Percentiles rank a stretch among this genome's conserved stretches.
These are phyloP conservation scores for Suillus americanus DNA, from an alignment of 768 basidiomycete species.

Conservation along the genomic window DNA sequence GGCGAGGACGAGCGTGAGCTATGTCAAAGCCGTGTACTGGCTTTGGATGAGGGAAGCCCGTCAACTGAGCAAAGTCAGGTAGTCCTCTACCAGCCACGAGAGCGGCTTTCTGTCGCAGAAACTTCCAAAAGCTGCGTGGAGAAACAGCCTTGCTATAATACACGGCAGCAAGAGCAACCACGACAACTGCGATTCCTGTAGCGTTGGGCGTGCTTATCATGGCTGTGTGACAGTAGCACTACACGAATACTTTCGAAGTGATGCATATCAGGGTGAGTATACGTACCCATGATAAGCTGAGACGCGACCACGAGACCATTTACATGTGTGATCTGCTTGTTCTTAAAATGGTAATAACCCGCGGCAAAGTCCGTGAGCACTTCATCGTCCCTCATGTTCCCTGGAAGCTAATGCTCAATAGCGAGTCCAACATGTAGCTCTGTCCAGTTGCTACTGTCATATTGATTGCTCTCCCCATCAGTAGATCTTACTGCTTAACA, in stretches of 20 bases:
- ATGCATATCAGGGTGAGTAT: not conserved
- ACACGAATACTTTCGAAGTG: not conserved
- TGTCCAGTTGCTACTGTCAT: too few relatives aligned
- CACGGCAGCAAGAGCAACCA: conserved; percentile 1
- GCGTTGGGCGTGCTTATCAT: conserved; percentile 14
- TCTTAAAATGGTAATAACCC: too few relatives aligned
- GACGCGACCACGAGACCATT: not conserved
- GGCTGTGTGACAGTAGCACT: not conserved
- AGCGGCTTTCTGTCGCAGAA: not conserved
- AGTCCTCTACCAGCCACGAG: conserved; percentile 13
- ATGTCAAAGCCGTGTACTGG: conserved; percentile 45
- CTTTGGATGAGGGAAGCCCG: conserved; percentile 43
- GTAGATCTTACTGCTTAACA: conserved; percentile 47
- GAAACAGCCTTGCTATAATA: not conserved
- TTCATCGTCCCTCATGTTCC: too few relatives aligned
- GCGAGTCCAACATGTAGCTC: not conserved
- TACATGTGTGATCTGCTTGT: too few relatives aligned
- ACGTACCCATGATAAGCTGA: not conserved
- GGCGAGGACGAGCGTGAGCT: conserved; percentile 42
- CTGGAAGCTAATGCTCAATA: too few relatives aligned
- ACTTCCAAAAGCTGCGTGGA: not conserved
- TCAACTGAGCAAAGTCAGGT: conserved; percentile 42
- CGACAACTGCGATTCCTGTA: conserved; percentile 8
- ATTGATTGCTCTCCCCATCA: not conserved
- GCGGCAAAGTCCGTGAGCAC: not conserved